Evolutionary conservation across 805 yeast genomes (phyloP).

Genomic region (Nadsonia fulvescens): DNA sequence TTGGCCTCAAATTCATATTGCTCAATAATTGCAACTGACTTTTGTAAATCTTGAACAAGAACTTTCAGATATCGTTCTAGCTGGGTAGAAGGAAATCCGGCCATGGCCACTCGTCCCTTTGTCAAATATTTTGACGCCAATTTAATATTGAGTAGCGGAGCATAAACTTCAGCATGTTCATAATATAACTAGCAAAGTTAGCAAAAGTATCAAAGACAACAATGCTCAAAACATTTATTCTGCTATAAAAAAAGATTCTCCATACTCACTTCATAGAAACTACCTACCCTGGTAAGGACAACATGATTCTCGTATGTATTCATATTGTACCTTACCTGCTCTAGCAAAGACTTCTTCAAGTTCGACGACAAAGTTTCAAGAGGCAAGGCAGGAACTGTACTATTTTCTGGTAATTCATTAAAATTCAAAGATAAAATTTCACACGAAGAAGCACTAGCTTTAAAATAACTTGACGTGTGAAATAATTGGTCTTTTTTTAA

Average conservation of each 20-base stretch:
- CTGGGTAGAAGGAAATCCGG: constrained; percentile 73
- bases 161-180: constrained; percentile 67
- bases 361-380: no score
- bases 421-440: no score
- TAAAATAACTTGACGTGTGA: no score
- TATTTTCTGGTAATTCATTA: no score
- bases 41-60: constrained; percentile 50
- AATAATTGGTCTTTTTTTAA: no score
- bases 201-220: no score
- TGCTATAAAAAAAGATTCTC: not conserved
- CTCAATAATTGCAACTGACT: constrained; percentile 65
- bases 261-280: constrained; percentile 46
- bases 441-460: no score
- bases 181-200: constrained; percentile 40
- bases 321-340: no score
- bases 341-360: no score
- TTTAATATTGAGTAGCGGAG: constrained; percentile 52
- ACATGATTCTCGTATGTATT: constrained; percentile 29
- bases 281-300: constrained; percentile 65
- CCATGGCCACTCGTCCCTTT: constrained; percentile 40
- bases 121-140: constrained; percentile 27
- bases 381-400: no score
- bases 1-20: constrained; percentile 26
- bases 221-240: constrained; percentile 6
- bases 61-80: constrained; percentile 56